Evolutionary conservation across 2,329 filamentous ascomycete genomes (phyloP).

Genomic region (Aspergillus hortae): DNA sequence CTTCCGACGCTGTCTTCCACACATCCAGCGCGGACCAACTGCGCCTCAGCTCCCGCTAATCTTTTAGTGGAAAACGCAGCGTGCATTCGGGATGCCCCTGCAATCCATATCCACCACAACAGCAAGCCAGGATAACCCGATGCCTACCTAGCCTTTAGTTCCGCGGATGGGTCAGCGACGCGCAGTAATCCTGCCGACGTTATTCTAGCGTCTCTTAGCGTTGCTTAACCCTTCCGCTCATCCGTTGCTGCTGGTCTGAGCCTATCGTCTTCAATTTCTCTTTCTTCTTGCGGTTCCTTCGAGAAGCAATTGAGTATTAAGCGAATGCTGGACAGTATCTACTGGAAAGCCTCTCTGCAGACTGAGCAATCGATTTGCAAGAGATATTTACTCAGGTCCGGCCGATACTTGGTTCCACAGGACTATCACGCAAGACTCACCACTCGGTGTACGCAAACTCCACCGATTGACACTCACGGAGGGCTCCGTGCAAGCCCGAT

Average conservation of each 20-base stretch:
- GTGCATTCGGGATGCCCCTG: background rate
- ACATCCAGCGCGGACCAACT: no score
- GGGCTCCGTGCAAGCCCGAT: no score
- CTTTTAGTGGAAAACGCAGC: background rate
- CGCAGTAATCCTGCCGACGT: background rate
- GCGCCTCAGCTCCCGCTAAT: background rate
- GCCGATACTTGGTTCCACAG: no score
- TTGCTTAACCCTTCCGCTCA: background rate
- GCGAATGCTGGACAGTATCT: no score
- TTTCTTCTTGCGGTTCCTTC: background rate
- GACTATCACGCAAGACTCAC: background rate
- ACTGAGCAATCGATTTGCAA: no score
- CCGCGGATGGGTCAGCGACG: background rate
- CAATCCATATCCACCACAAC: background rate
- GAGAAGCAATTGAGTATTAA: background rate
- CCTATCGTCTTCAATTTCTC: background rate
- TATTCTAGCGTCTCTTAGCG: constrained; percentile 1
- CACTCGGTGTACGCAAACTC: background rate
- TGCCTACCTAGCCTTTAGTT: background rate
- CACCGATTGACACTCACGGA: no score
- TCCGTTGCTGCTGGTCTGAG: background rate
- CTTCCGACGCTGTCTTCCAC: background rate
- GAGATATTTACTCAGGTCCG: no score
- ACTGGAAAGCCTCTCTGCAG: no score
- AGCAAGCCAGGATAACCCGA: no score